These are phyloP conservation scores for Penicillium sp. DNA, from an alignment of 2,329 filamentous ascomycete species.

Conservation along the genomic window DNA sequence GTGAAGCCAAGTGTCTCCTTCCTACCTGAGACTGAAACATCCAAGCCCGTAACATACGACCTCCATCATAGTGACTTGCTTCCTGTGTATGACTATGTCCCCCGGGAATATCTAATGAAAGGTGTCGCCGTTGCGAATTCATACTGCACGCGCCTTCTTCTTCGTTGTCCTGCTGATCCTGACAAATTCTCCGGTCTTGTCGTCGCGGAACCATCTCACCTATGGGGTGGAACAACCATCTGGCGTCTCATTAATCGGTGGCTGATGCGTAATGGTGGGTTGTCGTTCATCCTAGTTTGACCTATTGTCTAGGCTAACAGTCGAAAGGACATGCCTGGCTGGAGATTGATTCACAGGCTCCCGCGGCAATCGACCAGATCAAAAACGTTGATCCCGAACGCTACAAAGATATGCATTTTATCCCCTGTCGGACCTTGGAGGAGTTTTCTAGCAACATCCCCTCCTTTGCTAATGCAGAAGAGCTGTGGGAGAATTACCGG, in stretches of 20 bases:
- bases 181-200: neutral
- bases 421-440: neutral
- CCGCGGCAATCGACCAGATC: neutral
- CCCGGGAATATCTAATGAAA: neutral
- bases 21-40: neutral
- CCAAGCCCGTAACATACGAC: neutral
- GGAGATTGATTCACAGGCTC: conserved; percentile 3
- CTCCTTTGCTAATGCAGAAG: neutral
- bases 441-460: neutral
- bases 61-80: neutral
- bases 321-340: conserved; percentile 1
- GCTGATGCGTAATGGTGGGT: conserved; percentile 2
- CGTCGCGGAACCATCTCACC: neutral
- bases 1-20: neutral
- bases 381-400: neutral
- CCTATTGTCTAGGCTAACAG: neutral
- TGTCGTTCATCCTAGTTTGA: neutral
- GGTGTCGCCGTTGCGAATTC: neutral
- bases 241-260: conserved; percentile 1
- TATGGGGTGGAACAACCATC: neutral
- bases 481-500: neutral
- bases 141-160: conserved; percentile 1
- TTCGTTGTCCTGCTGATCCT: neutral
- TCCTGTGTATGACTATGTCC: neutral
- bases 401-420: conserved; percentile 1